Conservation (phyloP, 805 yeast genomes). For the Candida montana region DNA sequence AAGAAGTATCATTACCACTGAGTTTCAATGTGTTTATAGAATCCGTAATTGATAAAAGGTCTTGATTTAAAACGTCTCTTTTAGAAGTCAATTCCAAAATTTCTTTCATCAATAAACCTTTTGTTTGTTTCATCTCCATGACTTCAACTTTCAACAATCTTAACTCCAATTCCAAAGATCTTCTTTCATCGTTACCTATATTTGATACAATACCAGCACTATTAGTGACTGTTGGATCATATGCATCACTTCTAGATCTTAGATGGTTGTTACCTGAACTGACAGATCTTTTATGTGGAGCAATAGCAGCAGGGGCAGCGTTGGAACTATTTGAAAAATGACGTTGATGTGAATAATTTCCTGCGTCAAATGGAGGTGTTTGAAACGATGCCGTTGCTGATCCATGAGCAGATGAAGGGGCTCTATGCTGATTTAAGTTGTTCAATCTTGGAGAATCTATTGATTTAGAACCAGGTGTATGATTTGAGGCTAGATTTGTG, state of each 20-base stretch:
- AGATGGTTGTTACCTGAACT: constrained; percentile 5
- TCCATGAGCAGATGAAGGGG: constrained; percentile 1
- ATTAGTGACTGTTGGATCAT: not conserved
- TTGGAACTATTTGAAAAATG: constrained; percentile 5
- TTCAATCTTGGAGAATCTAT: constrained; percentile 12
- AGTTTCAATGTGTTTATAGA: constrained; percentile 20
- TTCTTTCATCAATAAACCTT: constrained; percentile 42
- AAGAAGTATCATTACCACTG: not conserved
- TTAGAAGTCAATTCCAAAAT: constrained; percentile 44
- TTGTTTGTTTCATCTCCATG: constrained; percentile 35
- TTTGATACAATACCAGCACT: not conserved
- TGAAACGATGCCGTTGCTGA: constrained; percentile 22
- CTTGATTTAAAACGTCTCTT: constrained; percentile 42
- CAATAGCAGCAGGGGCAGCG: not conserved
- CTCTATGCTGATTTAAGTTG: constrained; percentile 11
- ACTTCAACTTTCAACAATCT: constrained; percentile 39
- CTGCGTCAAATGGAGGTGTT: constrained; percentile 22
- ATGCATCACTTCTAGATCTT: constrained; percentile 6
- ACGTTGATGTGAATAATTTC: constrained; percentile 2
- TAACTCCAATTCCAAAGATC: constrained; percentile 30
- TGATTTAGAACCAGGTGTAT: not conserved
- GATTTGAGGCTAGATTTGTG: not conserved
- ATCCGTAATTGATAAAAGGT: constrained; percentile 32
- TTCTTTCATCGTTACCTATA: constrained; percentile 13
- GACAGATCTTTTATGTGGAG: constrained; percentile 1